Percentiles rank a stretch among this genome's conserved stretches.
phyloP scores from a whole-genome alignment of 2,329 filamentous ascomycete species.

The Apiospora rasikravindrae region DNA sequence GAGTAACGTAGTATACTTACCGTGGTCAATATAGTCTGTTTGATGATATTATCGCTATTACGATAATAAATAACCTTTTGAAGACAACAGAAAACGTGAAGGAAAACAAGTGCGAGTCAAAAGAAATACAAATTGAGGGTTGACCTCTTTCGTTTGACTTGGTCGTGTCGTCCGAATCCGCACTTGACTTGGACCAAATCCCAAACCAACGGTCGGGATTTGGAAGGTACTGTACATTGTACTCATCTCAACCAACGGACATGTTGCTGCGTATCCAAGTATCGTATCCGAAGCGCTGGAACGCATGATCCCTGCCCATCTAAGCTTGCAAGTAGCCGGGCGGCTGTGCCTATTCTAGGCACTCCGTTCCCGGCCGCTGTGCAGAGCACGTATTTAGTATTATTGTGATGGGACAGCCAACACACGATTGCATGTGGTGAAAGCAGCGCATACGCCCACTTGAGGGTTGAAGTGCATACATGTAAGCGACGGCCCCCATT shows the following conservation, averaged over 20 bases:
- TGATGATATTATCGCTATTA: too few relatives aligned
- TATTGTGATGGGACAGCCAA: not conserved
- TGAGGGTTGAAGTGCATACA: not conserved
- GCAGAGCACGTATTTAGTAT: too few relatives aligned
- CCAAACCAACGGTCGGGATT: constrained; percentile 11
- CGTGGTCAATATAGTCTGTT: not conserved
- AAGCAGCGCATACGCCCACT: too few relatives aligned
- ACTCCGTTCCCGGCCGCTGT: not conserved
- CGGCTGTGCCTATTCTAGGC: not conserved
- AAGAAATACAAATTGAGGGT: not conserved
- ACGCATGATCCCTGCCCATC: constrained; percentile 33
- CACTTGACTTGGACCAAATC: not conserved
- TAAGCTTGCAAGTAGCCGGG: constrained; percentile 3
- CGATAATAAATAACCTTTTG: too few relatives aligned
- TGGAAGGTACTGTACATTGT: not conserved
- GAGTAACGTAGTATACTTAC: too few relatives aligned
- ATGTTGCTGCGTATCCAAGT: constrained; percentile 25
- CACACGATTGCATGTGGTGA: not conserved
- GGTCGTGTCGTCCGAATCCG: not conserved
- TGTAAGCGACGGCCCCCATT: not conserved
- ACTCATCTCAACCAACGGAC: not conserved
- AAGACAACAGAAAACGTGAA: too few relatives aligned
- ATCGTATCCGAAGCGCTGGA: constrained; percentile 34
- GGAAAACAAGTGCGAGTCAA: not conserved
- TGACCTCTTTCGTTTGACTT: not conserved